phyloP scores from a whole-genome alignment of 2,329 filamentous ascomycete genomes.

The Alternaria angustiovoidea region DNA sequence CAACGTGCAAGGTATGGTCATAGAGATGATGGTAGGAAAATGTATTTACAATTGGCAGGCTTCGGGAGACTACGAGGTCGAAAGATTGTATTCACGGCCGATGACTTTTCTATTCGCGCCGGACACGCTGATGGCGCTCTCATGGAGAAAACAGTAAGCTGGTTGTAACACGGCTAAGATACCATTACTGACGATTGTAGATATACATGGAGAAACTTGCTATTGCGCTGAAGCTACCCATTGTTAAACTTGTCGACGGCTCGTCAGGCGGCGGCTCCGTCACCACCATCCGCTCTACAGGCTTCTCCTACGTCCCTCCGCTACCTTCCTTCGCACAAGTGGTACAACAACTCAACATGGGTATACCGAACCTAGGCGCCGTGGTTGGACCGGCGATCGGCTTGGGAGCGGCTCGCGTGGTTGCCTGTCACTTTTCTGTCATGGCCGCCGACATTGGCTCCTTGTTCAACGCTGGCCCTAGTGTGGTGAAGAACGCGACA shows the following conservation, averaged over 20 bases:
- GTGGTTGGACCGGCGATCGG: slow-evolving; percentile 71
- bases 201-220: slow-evolving; percentile 70
- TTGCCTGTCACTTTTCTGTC: slow-evolving; percentile 70
- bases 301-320: slow-evolving; percentile 68
- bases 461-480: slow-evolving; percentile 70
- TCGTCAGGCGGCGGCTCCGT: slow-evolving; percentile 70
- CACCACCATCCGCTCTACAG: slow-evolving; percentile 63
- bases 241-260: slow-evolving; percentile 71
- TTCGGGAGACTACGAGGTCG: slow-evolving; percentile 63
- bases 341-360: slow-evolving; percentile 66
- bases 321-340: slow-evolving; percentile 63
- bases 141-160: slow-evolving; percentile 61
- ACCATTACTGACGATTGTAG: slow-evolving; percentile 31
- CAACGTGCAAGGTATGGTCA: slow-evolving; percentile 62
- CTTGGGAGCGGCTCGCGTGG: slow-evolving; percentile 67
- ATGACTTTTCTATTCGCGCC: slow-evolving; percentile 70
- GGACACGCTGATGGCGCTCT: slow-evolving; percentile 70
- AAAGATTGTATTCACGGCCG: slow-evolving; percentile 67
- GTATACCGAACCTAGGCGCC: slow-evolving; percentile 70
- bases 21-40: not conserved
- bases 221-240: slow-evolving; percentile 64
- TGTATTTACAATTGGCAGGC: slow-evolving; percentile 33
- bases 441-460: slow-evolving; percentile 70
- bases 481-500: slow-evolving; percentile 68
- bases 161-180: not conserved